Evolutionary conservation across 2,329 filamentous ascomycete species (phyloP).

Genomic region (Hypoxylon sp.): DNA sequence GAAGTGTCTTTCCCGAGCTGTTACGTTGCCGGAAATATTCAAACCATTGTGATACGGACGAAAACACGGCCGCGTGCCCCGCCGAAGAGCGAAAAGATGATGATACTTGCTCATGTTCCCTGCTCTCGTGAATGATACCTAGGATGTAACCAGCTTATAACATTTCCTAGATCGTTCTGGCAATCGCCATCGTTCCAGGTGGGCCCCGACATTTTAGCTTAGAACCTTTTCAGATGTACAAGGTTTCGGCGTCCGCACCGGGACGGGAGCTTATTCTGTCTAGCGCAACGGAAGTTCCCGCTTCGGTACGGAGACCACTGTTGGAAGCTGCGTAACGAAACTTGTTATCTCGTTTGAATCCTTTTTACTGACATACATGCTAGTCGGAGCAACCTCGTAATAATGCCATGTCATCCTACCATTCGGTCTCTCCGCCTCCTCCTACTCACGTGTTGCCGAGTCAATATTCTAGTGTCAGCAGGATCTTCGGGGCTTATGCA

Average conservation of each 20-base stretch:
- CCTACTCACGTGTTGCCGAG: constrained; percentile 30
- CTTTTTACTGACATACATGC: too few species aligned
- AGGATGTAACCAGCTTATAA: constrained; percentile 1
- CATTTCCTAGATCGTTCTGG: too few species aligned
- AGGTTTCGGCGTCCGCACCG: neutral
- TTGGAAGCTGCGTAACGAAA: neutral
- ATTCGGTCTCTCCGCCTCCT: constrained; percentile 26
- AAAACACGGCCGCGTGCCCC: constrained; percentile 8
- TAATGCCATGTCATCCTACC: constrained; percentile 13
- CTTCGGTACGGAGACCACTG: neutral
- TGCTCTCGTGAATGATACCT: neutral
- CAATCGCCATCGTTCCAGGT: constrained; percentile 3
- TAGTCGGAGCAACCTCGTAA: neutral
- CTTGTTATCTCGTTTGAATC: too few species aligned
- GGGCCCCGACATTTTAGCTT: neutral
- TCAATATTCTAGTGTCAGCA: constrained; percentile 10
- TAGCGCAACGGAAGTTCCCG: neutral
- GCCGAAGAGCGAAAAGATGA: constrained; percentile 11
- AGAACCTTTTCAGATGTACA: too few species aligned
- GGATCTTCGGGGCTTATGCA: neutral
- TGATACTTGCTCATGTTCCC: constrained; percentile 24
- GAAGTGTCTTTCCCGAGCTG: constrained; percentile 13
- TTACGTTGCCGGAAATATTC: neutral
- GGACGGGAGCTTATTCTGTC: constrained; percentile 13
- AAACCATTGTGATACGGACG: constrained; percentile 2